These are phyloP conservation scores for Chondrus crispus DNA, from an alignment of 23 red algal genomes.

Conservation along the genomic window DNA sequence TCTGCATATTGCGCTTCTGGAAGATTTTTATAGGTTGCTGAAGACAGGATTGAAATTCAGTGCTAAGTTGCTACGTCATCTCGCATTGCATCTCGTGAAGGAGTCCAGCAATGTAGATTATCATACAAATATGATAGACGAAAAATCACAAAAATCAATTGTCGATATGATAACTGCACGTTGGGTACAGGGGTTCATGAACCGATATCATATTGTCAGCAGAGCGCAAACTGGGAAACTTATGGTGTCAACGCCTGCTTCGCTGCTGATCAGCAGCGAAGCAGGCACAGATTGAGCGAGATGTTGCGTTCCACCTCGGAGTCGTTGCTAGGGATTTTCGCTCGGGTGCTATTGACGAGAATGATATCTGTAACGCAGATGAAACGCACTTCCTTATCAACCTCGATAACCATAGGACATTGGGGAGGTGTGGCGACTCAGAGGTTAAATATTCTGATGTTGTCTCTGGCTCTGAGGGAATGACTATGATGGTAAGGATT, in stretches of 20 bases:
- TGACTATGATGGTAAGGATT: not conserved
- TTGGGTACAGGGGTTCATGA: not conserved
- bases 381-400: constrained; percentile 24
- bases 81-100: not conserved
- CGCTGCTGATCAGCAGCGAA: no score
- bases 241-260: not conserved
- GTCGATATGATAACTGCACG: not conserved
- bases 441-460: not conserved
- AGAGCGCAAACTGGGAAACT: constrained; percentile 7
- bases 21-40: not conserved
- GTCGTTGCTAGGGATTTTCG: not conserved
- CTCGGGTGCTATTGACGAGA: not conserved
- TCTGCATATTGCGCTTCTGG: not conserved
- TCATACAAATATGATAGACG: not conserved
- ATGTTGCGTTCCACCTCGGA: not conserved
- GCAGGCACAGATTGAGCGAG: constrained; percentile 12
- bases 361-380: not conserved
- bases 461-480: not conserved
- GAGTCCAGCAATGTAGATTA: no score
- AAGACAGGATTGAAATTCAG: not conserved
- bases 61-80: not conserved
- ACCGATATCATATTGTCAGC: not conserved
- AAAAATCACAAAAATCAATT: not conserved
- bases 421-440: not conserved
- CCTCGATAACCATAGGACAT: not conserved